Percentiles rank a stretch among this genome's conserved stretches.
phyloP scores from a whole-genome alignment of 371 early-diverging fungal species.

The Rhizopus microsporus region DNA sequence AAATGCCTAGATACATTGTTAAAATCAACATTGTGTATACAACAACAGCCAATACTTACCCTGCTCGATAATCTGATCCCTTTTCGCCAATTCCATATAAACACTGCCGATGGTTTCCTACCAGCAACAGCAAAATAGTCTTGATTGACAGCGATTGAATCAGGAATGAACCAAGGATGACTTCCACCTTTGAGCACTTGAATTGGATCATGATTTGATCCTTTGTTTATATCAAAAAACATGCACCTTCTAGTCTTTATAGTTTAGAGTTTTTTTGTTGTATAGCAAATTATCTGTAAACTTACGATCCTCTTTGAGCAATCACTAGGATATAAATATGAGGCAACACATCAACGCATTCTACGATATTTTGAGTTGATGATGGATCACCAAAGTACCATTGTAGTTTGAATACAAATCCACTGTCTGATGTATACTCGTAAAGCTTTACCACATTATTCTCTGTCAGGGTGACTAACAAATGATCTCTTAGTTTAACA shows the following conservation, averaged over 20 bases:
- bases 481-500: slow-evolving; percentile 34
- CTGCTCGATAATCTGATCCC: slow-evolving; percentile 41
- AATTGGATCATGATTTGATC: slow-evolving; percentile 40
- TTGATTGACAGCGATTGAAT: slow-evolving; percentile 40
- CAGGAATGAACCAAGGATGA: slow-evolving; percentile 47
- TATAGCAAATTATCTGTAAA: neutral
- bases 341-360: slow-evolving; percentile 49
- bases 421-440: slow-evolving; percentile 27
- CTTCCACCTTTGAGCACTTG: slow-evolving; percentile 49
- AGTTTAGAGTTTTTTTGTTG: neutral
- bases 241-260: slow-evolving; percentile 34
- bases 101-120: slow-evolving; percentile 48
- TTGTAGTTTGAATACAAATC: slow-evolving; percentile 24
- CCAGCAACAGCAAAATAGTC: slow-evolving; percentile 50
- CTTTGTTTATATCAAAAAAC: slow-evolving; percentile 46
- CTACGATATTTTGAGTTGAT: slow-evolving; percentile 28
- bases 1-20: slow-evolving; percentile 31
- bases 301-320: slow-evolving; percentile 54
- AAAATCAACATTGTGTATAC: neutral
- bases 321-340: slow-evolving; percentile 47
- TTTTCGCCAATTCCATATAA: slow-evolving; percentile 57
- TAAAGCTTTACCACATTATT: slow-evolving; percentile 41
- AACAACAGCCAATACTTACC: slow-evolving; percentile 18
- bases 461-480: slow-evolving; percentile 42
- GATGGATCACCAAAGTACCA: slow-evolving; percentile 42